Evolutionary conservation across 345 rosid species (phyloP), one percentile per base, ranked within the genome.

Genomic region (Cardamine resedifolia): DNA sequence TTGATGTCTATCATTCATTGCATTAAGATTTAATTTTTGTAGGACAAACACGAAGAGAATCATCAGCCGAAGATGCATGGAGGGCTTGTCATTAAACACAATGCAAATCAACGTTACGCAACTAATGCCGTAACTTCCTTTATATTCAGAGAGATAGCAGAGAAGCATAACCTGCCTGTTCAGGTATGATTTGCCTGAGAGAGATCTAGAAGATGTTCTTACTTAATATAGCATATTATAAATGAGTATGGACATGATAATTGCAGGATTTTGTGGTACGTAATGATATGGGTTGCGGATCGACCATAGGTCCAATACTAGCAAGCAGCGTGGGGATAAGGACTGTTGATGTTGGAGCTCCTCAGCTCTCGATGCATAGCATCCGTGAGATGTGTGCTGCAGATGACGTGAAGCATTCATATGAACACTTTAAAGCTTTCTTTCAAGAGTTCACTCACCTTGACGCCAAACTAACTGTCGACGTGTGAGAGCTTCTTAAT

Each of bases 1-100:
- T 8, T 44, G 15, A 38, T 38, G 26, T 16, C 23, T 65, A 31
- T 59, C 68, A 53, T 51, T 49, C 39, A 71, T 21, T 63, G 39
- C 30, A 70, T 53, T 64, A 18, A 53, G 69, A 31, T 21, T 63
- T 36, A 24, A 30, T 70, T 78, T 50, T 12, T 68, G 8, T 73
- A 91, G 99, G 99, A 95, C 71, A 92, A 90, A 77, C 99, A 95
- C 51, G 99, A 95, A 66, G 99, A 95, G 2, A 91, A 88, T 73
- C 98, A 95, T 79, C 99, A 90, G 77, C 98, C 98, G 5, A 90
- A 82, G 85, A 74, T 92, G 89, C 99, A 95, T 5, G 88, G 97
- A n/a, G 99, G 99, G n/a, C 96, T 95, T 18, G 99, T 95, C 36
- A 86, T 95, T 70, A 95, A 95, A 81, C 88, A 88, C 86, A 95